Conservation (phyloP, 345 rosid genomes). For the Eucalyptus camaldulensis region DNA sequence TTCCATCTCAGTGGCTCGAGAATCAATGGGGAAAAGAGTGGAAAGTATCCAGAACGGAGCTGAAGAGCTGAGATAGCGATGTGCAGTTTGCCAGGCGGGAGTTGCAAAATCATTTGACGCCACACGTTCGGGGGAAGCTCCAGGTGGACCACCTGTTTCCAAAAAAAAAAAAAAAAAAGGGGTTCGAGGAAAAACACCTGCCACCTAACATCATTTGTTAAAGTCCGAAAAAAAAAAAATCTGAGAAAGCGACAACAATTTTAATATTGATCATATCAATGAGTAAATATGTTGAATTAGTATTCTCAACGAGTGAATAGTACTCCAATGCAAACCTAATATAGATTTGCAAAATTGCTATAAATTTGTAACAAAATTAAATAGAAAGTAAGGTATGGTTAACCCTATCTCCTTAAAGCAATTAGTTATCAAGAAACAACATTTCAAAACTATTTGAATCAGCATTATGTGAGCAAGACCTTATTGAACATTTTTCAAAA, state of each 20-base stretch:
- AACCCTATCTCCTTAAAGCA: fast-evolving
- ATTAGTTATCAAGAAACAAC: too few relatives aligned
- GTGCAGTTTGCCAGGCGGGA: background rate
- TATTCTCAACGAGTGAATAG: background rate
- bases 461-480: background rate
- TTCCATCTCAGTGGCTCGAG: background rate
- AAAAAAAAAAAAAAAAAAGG: background rate
- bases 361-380: too few relatives aligned
- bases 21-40: background rate
- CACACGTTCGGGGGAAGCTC: background rate
- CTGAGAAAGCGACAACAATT: background rate
- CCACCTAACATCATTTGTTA: background rate
- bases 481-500: background rate
- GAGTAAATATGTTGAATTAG: background rate
- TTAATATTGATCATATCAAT: background rate
- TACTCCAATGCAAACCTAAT: too few relatives aligned
- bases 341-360: too few relatives aligned
- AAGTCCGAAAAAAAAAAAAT: too few relatives aligned
- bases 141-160: background rate
- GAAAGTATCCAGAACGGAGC: background rate
- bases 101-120: background rate
- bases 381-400: fast-evolving
- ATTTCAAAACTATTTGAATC: fast-evolving
- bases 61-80: background rate
- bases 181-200: background rate